Conservation (phyloP, 768 basidiomycete genomes). For the Rhizopogon vesiculosus region DNA sequence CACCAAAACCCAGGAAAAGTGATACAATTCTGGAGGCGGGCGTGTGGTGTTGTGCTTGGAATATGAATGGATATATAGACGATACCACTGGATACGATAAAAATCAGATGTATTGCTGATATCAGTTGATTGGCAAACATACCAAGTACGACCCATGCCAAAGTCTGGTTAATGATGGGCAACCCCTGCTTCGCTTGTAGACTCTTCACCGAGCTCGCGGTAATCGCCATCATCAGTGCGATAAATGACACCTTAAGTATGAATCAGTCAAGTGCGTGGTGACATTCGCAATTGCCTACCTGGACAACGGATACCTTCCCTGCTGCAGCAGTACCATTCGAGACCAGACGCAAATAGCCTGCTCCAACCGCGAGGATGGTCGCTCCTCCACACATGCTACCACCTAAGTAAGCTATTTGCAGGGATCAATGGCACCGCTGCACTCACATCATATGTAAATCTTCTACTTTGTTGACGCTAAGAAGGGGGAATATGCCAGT, state of each 20-base stretch:
- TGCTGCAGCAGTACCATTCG: not conserved
- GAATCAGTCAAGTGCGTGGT: not conserved
- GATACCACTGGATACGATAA: constrained; percentile 36
- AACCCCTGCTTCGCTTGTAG: constrained; percentile 66
- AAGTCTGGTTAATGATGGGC: constrained; percentile 51
- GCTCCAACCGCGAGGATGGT: constrained; percentile 36
- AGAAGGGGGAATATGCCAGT: constrained; percentile 68
- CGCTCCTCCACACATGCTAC: constrained; percentile 44
- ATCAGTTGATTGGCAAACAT: constrained; percentile 12
- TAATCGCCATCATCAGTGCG: constrained; percentile 44
- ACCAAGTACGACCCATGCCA: constrained; percentile 68
- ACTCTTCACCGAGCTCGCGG: constrained; percentile 50
- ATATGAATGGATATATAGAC: constrained; percentile 47
- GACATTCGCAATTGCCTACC: constrained; percentile 9
- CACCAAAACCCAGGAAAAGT: constrained; percentile 68
- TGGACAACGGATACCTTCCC: constrained; percentile 14
- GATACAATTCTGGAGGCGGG: constrained; percentile 49
- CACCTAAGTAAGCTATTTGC: constrained; percentile 6
- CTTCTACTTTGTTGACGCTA: constrained; percentile 69
- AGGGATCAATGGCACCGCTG: not conserved
- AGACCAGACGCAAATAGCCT: constrained; percentile 8
- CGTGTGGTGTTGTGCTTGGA: constrained; percentile 29
- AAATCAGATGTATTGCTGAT: not conserved
- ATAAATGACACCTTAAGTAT: constrained; percentile 40
- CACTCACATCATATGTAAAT: constrained; percentile 52